Evolutionary conservation across 805 yeast genomes (phyloP).

Genomic region (Spathaspora girioi): DNA sequence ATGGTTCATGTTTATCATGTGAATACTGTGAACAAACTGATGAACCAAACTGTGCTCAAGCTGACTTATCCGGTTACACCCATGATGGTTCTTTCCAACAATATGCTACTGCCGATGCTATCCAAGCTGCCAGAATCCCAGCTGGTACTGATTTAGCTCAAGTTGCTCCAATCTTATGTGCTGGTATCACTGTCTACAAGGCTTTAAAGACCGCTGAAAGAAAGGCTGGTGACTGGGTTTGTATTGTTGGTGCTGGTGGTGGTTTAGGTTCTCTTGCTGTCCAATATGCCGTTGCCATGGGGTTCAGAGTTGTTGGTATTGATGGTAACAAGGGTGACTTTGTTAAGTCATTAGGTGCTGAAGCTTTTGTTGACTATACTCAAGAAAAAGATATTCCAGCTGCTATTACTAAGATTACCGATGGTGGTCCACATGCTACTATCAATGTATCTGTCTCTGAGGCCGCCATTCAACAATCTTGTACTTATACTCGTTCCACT

Average conservation of each 20-base stretch:
- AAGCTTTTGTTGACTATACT: slow-evolving; percentile 55
- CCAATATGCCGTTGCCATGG: slow-evolving; percentile 76
- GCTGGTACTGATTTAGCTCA: slow-evolving; percentile 50
- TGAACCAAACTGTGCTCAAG: slow-evolving; percentile 58
- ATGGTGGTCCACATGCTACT: slow-evolving; percentile 58
- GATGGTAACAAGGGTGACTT: slow-evolving; percentile 69
- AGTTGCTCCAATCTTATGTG: slow-evolving; percentile 63
- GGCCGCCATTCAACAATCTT: slow-evolving; percentile 45
- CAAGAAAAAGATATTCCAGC: slow-evolving; percentile 47
- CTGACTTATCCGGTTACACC: slow-evolving; percentile 71
- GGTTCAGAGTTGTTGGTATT: slow-evolving; percentile 61
- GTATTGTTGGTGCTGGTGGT: slow-evolving; percentile 78
- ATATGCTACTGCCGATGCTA: slow-evolving; percentile 63
- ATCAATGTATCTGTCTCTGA: slow-evolving; percentile 52
- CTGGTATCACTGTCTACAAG: slow-evolving; percentile 67
- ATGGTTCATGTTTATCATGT: slow-evolving; percentile 41
- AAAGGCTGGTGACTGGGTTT: slow-evolving; percentile 68
- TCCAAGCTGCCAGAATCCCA: slow-evolving; percentile 60
- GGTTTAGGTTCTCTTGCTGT: slow-evolving; percentile 75
- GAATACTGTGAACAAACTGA: slow-evolving; percentile 38
- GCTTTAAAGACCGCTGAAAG: slow-evolving; percentile 59
- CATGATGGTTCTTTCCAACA: slow-evolving; percentile 71
- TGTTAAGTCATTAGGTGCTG: slow-evolving; percentile 59
- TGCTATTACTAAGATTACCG: slow-evolving; percentile 43
- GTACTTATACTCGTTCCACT: slow-evolving; percentile 34